phyloP scores from a whole-genome alignment of 2,329 filamentous ascomycete species.

The Sclerotinia subarctica region DNA sequence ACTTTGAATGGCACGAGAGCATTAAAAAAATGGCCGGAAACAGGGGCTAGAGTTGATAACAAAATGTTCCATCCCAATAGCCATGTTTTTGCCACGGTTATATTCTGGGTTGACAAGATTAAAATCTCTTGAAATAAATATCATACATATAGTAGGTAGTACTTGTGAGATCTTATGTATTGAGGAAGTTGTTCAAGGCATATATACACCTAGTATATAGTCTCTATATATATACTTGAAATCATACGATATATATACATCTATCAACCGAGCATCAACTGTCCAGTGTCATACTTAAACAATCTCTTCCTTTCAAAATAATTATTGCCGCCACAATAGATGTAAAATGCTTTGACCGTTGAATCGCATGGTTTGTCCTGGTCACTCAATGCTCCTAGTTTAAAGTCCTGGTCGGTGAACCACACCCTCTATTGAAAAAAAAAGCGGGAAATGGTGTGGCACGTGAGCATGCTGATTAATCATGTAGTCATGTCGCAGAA shows the following conservation, averaged over 20 bases:
- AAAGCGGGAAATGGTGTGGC: background rate
- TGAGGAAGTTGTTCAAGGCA: background rate
- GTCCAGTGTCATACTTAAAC: no score
- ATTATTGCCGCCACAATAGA: background rate
- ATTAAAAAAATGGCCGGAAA: constrained; percentile 1
- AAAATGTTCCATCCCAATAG: background rate
- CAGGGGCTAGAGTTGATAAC: background rate
- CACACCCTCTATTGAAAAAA: background rate
- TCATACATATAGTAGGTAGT: background rate
- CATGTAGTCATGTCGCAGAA: background rate
- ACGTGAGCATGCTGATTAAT: background rate
- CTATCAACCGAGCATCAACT: no score
- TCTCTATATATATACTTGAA: no score
- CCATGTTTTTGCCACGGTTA: background rate
- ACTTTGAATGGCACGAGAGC: constrained; percentile 1
- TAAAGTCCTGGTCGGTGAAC: background rate
- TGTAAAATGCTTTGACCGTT: background rate
- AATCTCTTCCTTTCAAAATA: background rate
- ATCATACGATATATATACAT: no score
- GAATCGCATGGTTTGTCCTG: background rate
- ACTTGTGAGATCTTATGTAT: background rate
- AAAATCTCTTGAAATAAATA: background rate
- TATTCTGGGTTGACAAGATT: background rate
- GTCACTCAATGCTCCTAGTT: background rate
- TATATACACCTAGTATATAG: no score